Evolutionary conservation across 2,329 filamentous ascomycete genomes (phyloP), one percentile per base, ranked within the genome.

Genomic region (Trichophyton verrucosum): DNA sequence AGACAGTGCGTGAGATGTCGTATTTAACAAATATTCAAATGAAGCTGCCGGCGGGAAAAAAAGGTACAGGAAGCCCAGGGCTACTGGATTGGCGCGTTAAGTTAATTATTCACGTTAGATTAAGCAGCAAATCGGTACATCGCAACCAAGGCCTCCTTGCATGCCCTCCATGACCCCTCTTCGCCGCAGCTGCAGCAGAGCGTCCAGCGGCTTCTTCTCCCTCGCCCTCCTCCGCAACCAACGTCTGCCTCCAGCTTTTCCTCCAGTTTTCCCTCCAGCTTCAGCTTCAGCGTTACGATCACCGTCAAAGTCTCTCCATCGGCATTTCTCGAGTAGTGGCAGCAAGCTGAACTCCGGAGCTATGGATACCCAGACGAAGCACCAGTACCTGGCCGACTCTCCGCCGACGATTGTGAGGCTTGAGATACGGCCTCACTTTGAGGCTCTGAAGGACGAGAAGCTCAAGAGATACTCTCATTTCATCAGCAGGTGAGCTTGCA

Each of bases 381-480:
- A 76, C 61, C 87, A 95, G 71, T 96, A 95, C 74, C 82, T 95
- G 63, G 91, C 94, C 55, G 94, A 99, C 75, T 86, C 87, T 65
- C 94, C 94, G 53, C 94, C 94, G 0, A 88, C 86, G 57, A 84
- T 96, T 61, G 92, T 96, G 62, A 85, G 86, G 56, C 83, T 99
- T 57, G 86, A 90, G 73, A 94, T 97, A 73, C 90, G 90, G 76
- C 88, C 90, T 71, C 92, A 97, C 76, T 99, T 97, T 69, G 87
- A 92, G 60, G 84, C 74, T 5, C 69, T 80, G 51, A 74, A 74
- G 42, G 72, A 77, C 61, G 70, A 71, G 51, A 74, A 87, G 71
- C 84, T 95, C 77, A 91, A 92, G 78, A 86, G 88, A 71, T 96
- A 96, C 80, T 88, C 91, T 65, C 91, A 96, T 76, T 91, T 86